Evolutionary conservation across 345 rosid species (phyloP), one percentile per base, ranked within the genome.

Genomic region (Psidium friedrichsthalianum): DNA sequence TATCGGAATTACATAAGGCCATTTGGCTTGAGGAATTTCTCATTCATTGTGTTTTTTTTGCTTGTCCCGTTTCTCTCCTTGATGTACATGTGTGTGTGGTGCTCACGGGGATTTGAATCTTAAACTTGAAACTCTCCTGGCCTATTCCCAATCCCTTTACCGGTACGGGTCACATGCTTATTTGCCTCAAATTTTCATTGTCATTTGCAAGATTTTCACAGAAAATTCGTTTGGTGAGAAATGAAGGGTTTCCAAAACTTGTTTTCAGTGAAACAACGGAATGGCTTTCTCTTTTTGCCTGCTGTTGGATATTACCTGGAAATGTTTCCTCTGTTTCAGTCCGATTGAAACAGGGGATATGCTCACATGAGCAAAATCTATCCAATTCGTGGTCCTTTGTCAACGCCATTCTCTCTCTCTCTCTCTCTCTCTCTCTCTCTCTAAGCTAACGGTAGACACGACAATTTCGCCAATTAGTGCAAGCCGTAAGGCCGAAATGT

Each of bases 31-130:
- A 15, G 0, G 22, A 29, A 29, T 29, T 29, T 61, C 21, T 64
- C 5, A 5, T 61, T 61, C 11, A 0, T 29, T 8, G 8, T 0
- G 1, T 10, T 49, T 44, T 51, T 12, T 12, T 2, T 57, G 4
- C 25, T 59, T 59, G 4, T 27, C 20, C 6, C 18, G 3, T 29
- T 25, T 8, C 32, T 25, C 29, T 5, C 14, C 11, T 5, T n/a
- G 2, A 2, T 12, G 0, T 57, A 24, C 7, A 25, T 5, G 0
- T n/a, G 16, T 0, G 0, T 1, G 5, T 1, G 1, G 14, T 8
- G 8, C 1, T 61, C 1, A 1, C 0, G 0, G 3, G 6, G 2
- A 29, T 3, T 3, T 1, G 5, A 2, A 64, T 4, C 22, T 0
- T 0, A 2, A 9, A 7, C 18, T 1, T 29, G 0, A 0, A 15